phyloP scores from a whole-genome alignment of 768 basidiomycete genomes.

The Boletus barrowsii region DNA sequence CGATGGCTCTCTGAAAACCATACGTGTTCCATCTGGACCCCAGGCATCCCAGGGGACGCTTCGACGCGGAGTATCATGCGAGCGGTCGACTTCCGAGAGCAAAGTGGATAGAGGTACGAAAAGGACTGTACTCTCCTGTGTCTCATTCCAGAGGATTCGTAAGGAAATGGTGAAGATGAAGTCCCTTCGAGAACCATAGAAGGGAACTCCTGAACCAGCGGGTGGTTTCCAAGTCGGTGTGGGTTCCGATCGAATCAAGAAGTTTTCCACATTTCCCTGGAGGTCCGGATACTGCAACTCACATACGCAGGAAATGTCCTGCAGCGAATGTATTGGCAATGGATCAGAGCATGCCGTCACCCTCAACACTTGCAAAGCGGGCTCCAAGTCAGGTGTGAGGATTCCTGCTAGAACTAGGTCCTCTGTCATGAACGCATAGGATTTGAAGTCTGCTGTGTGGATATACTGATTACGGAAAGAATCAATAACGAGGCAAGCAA shows the following conservation, averaged over 20 bases:
- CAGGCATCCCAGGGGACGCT: constrained; percentile 29
- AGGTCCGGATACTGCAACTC: constrained; percentile 26
- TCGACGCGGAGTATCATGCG: constrained; percentile 1
- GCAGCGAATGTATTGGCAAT: constrained; percentile 2
- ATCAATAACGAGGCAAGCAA: neutral
- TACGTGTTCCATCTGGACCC: constrained; percentile 31
- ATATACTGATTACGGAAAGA: constrained; percentile 18
- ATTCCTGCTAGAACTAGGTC: constrained; percentile 25
- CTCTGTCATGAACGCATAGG: constrained; percentile 36
- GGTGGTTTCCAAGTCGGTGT: constrained; percentile 26
- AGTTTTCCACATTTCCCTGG: constrained; percentile 9
- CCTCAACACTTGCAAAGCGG: constrained; percentile 19
- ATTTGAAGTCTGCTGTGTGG: constrained; percentile 19
- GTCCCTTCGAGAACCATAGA: constrained; percentile 23
- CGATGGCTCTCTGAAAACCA: constrained; percentile 26
- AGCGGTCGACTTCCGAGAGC: constrained; percentile 21
- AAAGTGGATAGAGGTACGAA: constrained; percentile 33
- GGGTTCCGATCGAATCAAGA: constrained; percentile 35
- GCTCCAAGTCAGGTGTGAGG: constrained; percentile 1
- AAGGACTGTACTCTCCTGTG: constrained; percentile 20
- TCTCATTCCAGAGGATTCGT: constrained; percentile 7
- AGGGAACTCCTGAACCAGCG: constrained; percentile 12
- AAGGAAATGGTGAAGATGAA: constrained; percentile 33
- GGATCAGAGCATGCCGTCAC: constrained; percentile 4
- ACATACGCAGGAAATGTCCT: constrained; percentile 22